phyloP scores from a whole-genome alignment of 306 rosid genomes.

The Quercus gilva region DNA sequence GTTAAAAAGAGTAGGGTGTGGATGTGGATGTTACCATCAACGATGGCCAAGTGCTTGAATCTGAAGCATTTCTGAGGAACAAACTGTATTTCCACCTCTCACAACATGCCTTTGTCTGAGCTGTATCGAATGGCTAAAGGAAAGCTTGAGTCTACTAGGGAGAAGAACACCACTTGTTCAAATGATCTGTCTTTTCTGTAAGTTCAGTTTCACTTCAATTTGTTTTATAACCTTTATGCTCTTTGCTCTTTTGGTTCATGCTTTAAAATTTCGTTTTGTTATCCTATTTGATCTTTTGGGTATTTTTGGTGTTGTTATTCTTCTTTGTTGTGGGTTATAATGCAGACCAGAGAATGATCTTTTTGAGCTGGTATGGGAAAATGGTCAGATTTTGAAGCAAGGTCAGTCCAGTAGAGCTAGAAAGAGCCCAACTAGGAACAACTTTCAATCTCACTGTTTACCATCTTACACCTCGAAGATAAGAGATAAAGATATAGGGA shows the following conservation, averaged over 20 bases:
- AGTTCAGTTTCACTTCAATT: constrained; percentile 32
- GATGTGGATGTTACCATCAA: constrained; percentile 37
- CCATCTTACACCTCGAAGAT: constrained; percentile 55
- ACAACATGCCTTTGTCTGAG: constrained; percentile 84
- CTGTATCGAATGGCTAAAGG: constrained; percentile 64
- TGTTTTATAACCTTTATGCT: constrained; percentile 13
- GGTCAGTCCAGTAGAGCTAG: constrained; percentile 72
- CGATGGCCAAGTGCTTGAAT: constrained; percentile 27
- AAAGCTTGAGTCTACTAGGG: constrained; percentile 50
- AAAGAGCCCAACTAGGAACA: constrained; percentile 53
- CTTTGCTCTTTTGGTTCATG: constrained; percentile 13
- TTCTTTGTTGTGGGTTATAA: constrained; percentile 29
- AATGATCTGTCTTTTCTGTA: constrained; percentile 59
- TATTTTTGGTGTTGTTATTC: neutral
- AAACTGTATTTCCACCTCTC: constrained; percentile 22
- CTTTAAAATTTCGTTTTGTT: constrained; percentile 12
- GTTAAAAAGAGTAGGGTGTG: constrained; percentile 9
- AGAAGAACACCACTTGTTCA: constrained; percentile 32
- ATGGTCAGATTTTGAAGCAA: constrained; percentile 79
- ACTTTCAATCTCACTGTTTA: constrained; percentile 54
- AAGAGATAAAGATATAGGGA: constrained; percentile 60
- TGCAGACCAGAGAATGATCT: constrained; percentile 72
- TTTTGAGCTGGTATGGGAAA: constrained; percentile 87
- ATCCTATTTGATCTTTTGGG: constrained; percentile 2
- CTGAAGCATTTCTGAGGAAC: constrained; percentile 36